These are phyloP conservation scores for Flaveria sonorensis DNA, from an alignment of 129 eudicot species.

Conservation along the genomic window DNA sequence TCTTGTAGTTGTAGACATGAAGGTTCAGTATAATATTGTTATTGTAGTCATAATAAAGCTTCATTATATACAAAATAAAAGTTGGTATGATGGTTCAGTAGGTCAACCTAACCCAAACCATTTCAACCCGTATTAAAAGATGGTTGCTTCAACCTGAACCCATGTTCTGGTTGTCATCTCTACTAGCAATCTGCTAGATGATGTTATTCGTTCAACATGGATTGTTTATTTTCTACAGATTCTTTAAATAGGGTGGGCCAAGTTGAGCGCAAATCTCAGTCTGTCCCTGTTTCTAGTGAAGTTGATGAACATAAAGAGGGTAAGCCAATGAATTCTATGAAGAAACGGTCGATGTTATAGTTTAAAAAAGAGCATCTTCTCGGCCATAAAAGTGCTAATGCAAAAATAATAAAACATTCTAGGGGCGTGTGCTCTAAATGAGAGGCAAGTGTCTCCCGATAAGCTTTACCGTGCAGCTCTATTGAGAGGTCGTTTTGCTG, in stretches of 20 bases:
- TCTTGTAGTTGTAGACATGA: background rate
- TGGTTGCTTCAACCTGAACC: background rate
- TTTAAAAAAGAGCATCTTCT: slow-evolving; percentile 34
- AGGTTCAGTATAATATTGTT: background rate
- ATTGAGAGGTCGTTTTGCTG: slow-evolving; percentile 85
- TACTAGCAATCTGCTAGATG: background rate
- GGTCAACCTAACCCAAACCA: background rate
- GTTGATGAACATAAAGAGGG: slow-evolving; percentile 60
- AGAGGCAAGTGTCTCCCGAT: slow-evolving; percentile 94
- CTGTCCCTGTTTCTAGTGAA: slow-evolving; percentile 39
- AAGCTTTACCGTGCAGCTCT: slow-evolving; percentile 93
- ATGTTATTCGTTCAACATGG: background rate
- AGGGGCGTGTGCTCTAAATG: slow-evolving; percentile 50
- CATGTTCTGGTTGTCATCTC: background rate
- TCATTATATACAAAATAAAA: background rate
- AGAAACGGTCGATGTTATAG: slow-evolving; percentile 50
- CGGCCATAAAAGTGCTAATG: background rate
- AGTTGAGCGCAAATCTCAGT: slow-evolving; percentile 44
- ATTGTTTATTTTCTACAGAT: slow-evolving; percentile 36
- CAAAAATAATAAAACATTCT: background rate
- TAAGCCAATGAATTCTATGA: slow-evolving; percentile 58
- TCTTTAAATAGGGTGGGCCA: slow-evolving; percentile 41
- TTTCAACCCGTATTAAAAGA: background rate
- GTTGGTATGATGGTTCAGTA: background rate
- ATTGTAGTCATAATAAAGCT: background rate